These are phyloP conservation scores for Sicyos baderoa DNA, from an alignment of 306 rosid genomes.

Conservation along the genomic window DNA sequence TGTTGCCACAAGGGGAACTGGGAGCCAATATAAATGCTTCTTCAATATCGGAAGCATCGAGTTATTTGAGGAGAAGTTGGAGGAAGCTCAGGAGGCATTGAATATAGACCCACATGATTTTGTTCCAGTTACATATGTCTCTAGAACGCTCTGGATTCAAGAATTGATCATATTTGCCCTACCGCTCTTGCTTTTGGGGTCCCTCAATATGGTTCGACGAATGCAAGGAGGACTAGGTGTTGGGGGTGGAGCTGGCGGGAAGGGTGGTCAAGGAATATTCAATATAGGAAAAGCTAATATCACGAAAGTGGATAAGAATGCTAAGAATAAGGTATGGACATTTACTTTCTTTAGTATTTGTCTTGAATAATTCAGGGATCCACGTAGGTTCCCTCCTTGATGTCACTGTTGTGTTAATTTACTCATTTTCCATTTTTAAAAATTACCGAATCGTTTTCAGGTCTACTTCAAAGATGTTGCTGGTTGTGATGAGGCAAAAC, in stretches of 20 bases:
- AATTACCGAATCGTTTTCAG: constrained; percentile 42
- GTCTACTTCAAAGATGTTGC: constrained; percentile 87
- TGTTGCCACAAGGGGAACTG: constrained; percentile 31
- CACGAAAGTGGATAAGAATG: constrained; percentile 75
- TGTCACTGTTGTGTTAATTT: constrained; percentile 10
- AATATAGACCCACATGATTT: constrained; percentile 70
- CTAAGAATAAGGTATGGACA: constrained; percentile 67
- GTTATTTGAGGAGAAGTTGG: constrained; percentile 80
- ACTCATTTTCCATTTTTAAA: constrained; percentile 8
- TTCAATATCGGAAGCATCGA: constrained; percentile 74
- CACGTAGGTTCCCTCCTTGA: neutral
- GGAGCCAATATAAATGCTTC: constrained; percentile 62
- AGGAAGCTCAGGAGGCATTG: constrained; percentile 74
- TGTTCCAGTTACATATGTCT: constrained; percentile 73
- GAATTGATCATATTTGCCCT: constrained; percentile 75
- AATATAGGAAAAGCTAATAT: constrained; percentile 89
- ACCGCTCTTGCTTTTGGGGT: constrained; percentile 56
- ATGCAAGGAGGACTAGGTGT: constrained; percentile 86
- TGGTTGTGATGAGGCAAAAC: constrained; percentile 96
- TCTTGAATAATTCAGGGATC: neutral
- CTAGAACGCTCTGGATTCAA: constrained; percentile 64
- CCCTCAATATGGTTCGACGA: constrained; percentile 59
- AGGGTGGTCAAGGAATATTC: constrained; percentile 80
- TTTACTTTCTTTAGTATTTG: neutral
- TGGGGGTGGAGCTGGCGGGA: constrained; percentile 56